Conservation (phyloP, 495 filamentous ascomycete species). For the Aspergillus biplanus region DNA sequence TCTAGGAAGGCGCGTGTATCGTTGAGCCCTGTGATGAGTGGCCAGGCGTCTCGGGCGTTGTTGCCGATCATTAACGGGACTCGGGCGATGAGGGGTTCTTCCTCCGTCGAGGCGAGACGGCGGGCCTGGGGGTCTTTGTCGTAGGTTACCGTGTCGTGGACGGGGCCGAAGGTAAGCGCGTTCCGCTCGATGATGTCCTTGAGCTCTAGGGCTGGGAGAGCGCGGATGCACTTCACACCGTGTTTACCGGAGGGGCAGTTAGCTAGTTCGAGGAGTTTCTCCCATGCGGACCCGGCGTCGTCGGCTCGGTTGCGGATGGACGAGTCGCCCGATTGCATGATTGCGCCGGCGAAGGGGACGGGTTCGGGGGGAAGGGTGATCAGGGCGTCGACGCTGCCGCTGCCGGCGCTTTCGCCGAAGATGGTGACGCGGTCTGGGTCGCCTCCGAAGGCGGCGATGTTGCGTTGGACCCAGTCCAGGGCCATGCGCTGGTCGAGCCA, state of each 20-base stretch:
- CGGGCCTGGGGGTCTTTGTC: not conserved
- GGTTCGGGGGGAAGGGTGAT: slow-evolving; percentile 18
- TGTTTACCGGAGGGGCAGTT: slow-evolving; percentile 10
- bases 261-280: slow-evolving; percentile 15
- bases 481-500: slow-evolving; percentile 38
- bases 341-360: slow-evolving; percentile 30
- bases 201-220: slow-evolving; percentile 8
- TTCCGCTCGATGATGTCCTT: slow-evolving; percentile 13
- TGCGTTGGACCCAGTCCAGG: slow-evolving; percentile 39
- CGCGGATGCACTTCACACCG: slow-evolving; percentile 7
- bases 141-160: slow-evolving; percentile 9
- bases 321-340: slow-evolving; percentile 29
- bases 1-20: not conserved
- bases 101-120: not conserved
- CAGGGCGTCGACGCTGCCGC: slow-evolving; percentile 23
- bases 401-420: slow-evolving; percentile 31
- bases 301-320: slow-evolving; percentile 3
- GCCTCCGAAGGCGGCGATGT: slow-evolving; percentile 41
- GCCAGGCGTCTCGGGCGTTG: slow-evolving; percentile 10
- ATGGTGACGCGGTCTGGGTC: slow-evolving; percentile 27
- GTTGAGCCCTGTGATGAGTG: not conserved
- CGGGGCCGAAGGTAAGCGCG: slow-evolving; percentile 14
- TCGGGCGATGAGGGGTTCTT: not conserved
- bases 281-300: slow-evolving; percentile 13
- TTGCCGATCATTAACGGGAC: slow-evolving; percentile 5